phyloP scores from a whole-genome alignment of 495 filamentous ascomycete genomes.

The Penicillium herquei region DNA sequence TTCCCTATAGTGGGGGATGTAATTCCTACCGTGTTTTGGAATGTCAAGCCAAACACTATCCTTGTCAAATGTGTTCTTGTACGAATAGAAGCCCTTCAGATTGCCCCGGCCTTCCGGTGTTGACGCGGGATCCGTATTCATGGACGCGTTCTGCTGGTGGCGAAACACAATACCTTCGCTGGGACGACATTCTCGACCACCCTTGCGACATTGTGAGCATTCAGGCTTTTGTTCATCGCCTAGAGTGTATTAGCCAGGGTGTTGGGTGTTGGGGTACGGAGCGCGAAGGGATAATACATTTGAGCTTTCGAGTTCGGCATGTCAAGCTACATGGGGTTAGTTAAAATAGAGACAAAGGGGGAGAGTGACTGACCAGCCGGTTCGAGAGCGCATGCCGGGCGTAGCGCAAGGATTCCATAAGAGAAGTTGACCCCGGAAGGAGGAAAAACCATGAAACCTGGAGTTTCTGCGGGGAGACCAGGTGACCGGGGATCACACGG shows the following conservation, averaged over 20 bases:
- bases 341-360: neutral
- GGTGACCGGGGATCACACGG: constrained; percentile 20
- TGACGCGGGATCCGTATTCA: constrained; percentile 51
- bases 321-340: constrained; percentile 46
- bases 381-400: constrained; percentile 52
- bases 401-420: constrained; percentile 24
- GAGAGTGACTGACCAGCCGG: constrained; percentile 43
- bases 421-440: constrained; percentile 5
- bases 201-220: constrained; percentile 60
- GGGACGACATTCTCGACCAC: constrained; percentile 58
- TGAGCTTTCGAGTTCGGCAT: constrained; percentile 62
- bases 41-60: constrained; percentile 63
- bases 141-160: constrained; percentile 71
- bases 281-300: constrained; percentile 40
- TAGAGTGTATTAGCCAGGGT: constrained; percentile 17
- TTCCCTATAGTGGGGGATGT: neutral
- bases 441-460: constrained; percentile 19
- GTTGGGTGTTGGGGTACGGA: neutral
- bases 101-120: constrained; percentile 41
- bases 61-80: constrained; percentile 65
- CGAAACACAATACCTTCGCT: constrained; percentile 65
- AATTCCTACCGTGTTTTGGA: constrained; percentile 50
- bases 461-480: constrained; percentile 26
- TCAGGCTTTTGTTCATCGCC: constrained; percentile 57
- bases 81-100: constrained; percentile 66